A percentile compares a stretch with the other conserved stretches of the same genome.
These are phyloP conservation scores for Neurospora africana DNA, from an alignment of 495 filamentous ascomycete species.

Conservation along the genomic window DNA sequence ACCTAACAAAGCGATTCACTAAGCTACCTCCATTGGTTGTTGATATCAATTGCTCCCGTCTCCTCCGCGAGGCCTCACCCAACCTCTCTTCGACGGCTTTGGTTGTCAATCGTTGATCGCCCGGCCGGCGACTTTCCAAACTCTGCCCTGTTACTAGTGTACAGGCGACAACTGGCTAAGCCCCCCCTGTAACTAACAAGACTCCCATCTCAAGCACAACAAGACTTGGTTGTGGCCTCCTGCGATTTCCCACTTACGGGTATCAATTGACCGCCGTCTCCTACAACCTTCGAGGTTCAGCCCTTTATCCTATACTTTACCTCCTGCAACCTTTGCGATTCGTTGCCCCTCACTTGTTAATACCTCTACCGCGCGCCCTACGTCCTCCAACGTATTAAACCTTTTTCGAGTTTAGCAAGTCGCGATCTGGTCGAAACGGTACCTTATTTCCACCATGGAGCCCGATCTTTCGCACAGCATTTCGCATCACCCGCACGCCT, in stretches of 20 bases:
- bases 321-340: neutral
- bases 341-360: neutral
- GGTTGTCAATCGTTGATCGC: neutral
- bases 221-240: too few relatives aligned
- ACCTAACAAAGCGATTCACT: neutral
- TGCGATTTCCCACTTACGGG: too few relatives aligned
- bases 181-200: too few relatives aligned
- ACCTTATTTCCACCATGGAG: conserved; percentile 11
- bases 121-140: neutral
- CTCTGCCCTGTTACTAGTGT: neutral
- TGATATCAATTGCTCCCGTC: neutral
- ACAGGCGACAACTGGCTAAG: neutral
- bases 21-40: neutral
- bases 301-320: neutral
- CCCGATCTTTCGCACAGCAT: conserved; percentile 32
- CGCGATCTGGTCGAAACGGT: neutral
- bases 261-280: neutral
- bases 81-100: neutral
- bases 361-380: neutral
- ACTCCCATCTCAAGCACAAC: too few relatives aligned
- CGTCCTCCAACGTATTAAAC: neutral
- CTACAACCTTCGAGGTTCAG: neutral
- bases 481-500: conserved; percentile 35
- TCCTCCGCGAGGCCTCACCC: neutral
- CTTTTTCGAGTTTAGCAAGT: neutral